phyloP scores from a whole-genome alignment of 2,329 filamentous ascomycete genomes.

The Botrytis elliptica region DNA sequence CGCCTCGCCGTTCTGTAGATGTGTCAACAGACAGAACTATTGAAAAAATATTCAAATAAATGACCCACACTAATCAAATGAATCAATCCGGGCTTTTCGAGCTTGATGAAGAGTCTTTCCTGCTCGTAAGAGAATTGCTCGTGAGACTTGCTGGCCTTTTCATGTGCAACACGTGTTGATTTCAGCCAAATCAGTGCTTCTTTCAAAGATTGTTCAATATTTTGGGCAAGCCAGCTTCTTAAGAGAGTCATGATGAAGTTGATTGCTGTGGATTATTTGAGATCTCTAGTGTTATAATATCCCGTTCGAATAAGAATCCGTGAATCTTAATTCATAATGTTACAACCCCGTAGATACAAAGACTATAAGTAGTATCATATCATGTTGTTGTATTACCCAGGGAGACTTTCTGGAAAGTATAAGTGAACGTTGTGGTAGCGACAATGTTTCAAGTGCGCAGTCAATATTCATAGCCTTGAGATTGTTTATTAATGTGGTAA shows the following conservation, averaged over 20 bases:
- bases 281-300: not conserved
- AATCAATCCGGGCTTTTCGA: not conserved
- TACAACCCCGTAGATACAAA: not conserved
- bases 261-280: not conserved
- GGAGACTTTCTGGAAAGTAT: not conserved
- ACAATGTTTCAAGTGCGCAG: not conserved
- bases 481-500: not conserved
- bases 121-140: constrained; percentile 13
- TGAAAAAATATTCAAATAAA: not conserved
- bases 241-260: constrained; percentile 4
- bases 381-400: not conserved
- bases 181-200: constrained; percentile 12
- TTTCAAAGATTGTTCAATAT: constrained; percentile 6
- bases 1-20: not conserved
- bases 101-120: constrained; percentile 6
- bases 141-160: not conserved
- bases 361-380: not conserved
- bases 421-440: not conserved
- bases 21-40: not conserved
- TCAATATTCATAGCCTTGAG: not conserved
- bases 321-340: not conserved
- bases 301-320: not conserved
- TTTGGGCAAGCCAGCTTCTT: constrained; percentile 11
- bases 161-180: not conserved
- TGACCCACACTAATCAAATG: constrained; percentile 14